These are phyloP conservation scores for Ensete glaucum DNA, from an alignment of 176 grass and related monocot genomes.

Conservation along the genomic window DNA sequence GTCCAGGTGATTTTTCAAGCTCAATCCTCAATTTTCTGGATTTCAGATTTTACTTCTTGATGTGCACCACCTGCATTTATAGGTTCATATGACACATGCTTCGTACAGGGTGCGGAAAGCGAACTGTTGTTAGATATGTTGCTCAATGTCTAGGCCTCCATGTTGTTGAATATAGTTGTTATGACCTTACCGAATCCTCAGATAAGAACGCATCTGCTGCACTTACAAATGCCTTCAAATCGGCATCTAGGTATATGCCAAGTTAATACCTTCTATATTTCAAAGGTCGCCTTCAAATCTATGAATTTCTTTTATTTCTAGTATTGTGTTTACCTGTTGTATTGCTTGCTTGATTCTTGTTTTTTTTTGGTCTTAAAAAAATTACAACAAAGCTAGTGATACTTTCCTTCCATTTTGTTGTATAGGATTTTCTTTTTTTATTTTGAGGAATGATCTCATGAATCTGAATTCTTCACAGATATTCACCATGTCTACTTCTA, in stretches of 20 bases:
- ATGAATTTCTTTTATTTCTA: slow-evolving; percentile 9
- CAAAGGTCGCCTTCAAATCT: background rate
- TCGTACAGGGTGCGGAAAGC: slow-evolving; percentile 71
- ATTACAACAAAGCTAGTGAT: background rate
- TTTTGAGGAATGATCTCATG: slow-evolving; percentile 17
- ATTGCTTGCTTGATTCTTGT: background rate
- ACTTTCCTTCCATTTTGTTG: background rate
- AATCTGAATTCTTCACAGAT: slow-evolving; percentile 51
- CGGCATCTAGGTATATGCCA: slow-evolving; percentile 48
- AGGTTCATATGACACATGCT: background rate
- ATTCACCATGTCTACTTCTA: slow-evolving; percentile 80
- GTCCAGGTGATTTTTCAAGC: slow-evolving; percentile 44
- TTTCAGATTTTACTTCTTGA: background rate
- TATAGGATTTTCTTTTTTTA: background rate
- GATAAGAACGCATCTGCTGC: slow-evolving; percentile 63
- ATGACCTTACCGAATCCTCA: slow-evolving; percentile 65
- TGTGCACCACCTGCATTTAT: slow-evolving; percentile 9
- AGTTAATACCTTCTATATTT: background rate
- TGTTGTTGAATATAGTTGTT: slow-evolving; percentile 82
- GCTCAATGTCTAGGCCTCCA: slow-evolving; percentile 65
- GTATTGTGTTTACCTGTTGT: background rate
- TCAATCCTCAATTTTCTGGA: background rate
- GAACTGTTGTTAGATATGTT: slow-evolving; percentile 63
- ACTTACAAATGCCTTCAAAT: slow-evolving; percentile 73
- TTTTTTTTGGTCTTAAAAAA: background rate